Evolutionary conservation across 768 basidiomycete genomes (phyloP), one percentile per base, ranked within the genome.

Genomic region (Gautieria morchelliformis): DNA sequence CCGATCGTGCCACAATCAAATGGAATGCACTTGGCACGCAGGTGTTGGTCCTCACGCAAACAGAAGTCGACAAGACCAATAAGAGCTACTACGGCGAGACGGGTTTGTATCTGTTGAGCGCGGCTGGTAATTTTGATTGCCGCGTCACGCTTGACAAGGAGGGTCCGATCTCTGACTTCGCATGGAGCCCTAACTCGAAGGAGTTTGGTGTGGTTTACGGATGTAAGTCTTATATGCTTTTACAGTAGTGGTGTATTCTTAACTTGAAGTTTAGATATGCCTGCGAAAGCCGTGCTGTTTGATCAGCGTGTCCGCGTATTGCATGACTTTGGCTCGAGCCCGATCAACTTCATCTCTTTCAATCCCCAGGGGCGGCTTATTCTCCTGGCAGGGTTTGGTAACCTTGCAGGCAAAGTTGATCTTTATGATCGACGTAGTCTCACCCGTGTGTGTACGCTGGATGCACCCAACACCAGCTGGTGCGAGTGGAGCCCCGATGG

Each of bases 21-120:
- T 99, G 95, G 95, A 98, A 97, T 66, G 83, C 81, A 8, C 80
- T 93, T 17, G 96, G 95, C 19, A 95, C 93, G 0, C 90, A 91
- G 66, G 87, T 94, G 1, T 75, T 99, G 56, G 79, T 97, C 59
- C 72, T 97, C 39, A 94, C 95, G 0, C 92, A 94, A 66, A 95
- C 94, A 4, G 96, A 99, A 65, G 94, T 97, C 53, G 95, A 99
- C 67, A 91, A 90, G 68, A 87, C 90, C 47, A 95, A 95, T 70
- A 96, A 90, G 80, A 93, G 87, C 65, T 99, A 99, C 70, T 99
- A 98, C 63, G 96, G 96, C 54, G 95, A 98, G 75, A 96, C 94
- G 2, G 90, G 91, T 53, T 74, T 99, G 65, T 97, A 95, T 72
- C 78, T 97, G 14, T 81, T 98, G 60, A 93, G 86, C 61, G 84